Evolutionary conservation across 495 filamentous ascomycete genomes (phyloP), one percentile per base, ranked within the genome.

Genomic region (Annulohypoxylon nitens): DNA sequence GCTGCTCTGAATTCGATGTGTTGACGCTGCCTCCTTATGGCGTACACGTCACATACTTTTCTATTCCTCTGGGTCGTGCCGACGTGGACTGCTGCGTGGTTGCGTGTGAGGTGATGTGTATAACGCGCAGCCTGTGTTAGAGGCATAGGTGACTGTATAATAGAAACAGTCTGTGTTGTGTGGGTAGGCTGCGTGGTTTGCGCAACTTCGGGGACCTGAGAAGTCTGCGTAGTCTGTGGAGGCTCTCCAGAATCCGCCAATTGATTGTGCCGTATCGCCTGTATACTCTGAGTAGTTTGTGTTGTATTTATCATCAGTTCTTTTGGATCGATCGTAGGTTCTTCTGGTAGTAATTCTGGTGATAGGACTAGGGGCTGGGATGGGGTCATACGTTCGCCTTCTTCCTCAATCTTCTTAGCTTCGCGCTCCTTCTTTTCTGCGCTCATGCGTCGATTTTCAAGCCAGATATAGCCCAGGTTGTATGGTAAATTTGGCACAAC

Each of bases 371-470:
- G 10, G 37, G 37, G 7, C 12, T 41, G 37, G 10, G 7, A 9
- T 41, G 7, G 8, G 10, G 26, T 14, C 30, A 36, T 26, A 14
- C 4, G 12, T 26, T 36, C 33, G 26, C 14, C 50, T 54, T 54
- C 25, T 25, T 33, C 10, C 18, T 36, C 8, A n/a, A 5, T 14
- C 33, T 25, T 36, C 14, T 36, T 11, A 8, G 4, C 30, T 18
- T 55, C 14, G 4, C 53, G 53, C 14, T 55, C 18, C 3, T 10
- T 36, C 3, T 10, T 14, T 18, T 55, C 53, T 3, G 30, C 14
- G 30, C 53, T 55, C 53, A 55, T 55, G 3, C 30, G 26, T 55
- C 53, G 53, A 8, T 30, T 33, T 11, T 36, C 53, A 6, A n/a
- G 6, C 26, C 16, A 34, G 30, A 55, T 36, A 1, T 16, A 6